phyloP scores from a whole-genome alignment of 176 grass and related monocot species.

The Ensete ventricosum region DNA sequence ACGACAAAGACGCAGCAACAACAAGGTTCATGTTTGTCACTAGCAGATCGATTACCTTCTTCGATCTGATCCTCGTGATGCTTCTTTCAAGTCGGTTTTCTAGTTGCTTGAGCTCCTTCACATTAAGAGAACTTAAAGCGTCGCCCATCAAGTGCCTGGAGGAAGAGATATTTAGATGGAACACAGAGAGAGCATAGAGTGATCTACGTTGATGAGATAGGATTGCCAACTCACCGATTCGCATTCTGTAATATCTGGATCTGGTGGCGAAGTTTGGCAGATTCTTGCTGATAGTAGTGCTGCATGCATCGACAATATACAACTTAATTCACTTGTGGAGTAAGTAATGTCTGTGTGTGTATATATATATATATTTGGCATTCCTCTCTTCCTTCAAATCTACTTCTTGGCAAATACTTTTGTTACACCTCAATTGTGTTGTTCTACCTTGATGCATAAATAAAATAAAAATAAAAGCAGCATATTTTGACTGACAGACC shows the following conservation, averaged over 20 bases:
- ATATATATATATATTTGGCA: no score
- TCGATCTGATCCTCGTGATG: constrained; percentile 61
- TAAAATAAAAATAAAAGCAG: no score
- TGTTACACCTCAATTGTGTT: no score
- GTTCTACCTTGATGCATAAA: no score
- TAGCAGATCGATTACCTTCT: constrained; percentile 33
- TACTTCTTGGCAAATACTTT: no score
- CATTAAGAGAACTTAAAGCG: constrained; percentile 35
- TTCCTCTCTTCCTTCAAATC: no score
- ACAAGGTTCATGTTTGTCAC: neutral
- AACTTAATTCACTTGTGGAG: neutral
- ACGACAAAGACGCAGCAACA: neutral
- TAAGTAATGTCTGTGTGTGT: no score
- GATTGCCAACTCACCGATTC: neutral
- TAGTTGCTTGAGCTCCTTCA: constrained; percentile 71
- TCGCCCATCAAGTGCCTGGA: constrained; percentile 58
- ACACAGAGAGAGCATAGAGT: no score
- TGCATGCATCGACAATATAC: neutral
- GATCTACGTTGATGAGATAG: neutral
- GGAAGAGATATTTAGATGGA: no score
- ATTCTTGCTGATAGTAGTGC: constrained; percentile 19
- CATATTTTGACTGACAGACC: no score
- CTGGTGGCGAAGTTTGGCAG: constrained; percentile 12
- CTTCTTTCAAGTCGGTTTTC: constrained; percentile 69
- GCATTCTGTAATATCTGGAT: constrained; percentile 18